These are phyloP conservation scores for Stagonosporopsis tanaceti DNA, from an alignment of 2,329 filamentous ascomycete species.

Conservation along the genomic window DNA sequence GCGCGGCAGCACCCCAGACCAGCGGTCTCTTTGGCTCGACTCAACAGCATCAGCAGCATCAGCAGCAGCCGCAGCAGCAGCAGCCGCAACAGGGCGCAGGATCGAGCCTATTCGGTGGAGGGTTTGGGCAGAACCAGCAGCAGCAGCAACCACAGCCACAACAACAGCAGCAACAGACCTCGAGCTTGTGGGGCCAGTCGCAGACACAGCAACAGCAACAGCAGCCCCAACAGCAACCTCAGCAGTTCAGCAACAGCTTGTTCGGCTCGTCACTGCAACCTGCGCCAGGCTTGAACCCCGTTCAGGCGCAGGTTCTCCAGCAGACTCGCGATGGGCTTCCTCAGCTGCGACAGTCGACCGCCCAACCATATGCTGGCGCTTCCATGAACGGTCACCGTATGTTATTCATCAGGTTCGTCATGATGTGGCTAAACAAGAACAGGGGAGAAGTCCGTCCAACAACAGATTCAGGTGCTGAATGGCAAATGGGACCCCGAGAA, in stretches of 20 bases:
- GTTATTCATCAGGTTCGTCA: constrained; percentile 6
- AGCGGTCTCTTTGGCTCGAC: constrained; percentile 35
- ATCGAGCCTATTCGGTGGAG: constrained; percentile 33
- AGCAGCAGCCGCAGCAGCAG: no score
- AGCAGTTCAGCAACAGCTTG: constrained; percentile 51
- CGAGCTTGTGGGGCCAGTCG: constrained; percentile 50
- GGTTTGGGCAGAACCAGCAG: constrained; percentile 20
- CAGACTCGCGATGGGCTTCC: constrained; percentile 48
- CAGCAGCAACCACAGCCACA: constrained; percentile 29
- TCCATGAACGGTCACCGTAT: constrained; percentile 42
- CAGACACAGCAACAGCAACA: constrained; percentile 53
- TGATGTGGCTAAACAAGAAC: background rate
- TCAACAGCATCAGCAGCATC: constrained; percentile 23
- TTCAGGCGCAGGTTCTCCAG: constrained; percentile 46
- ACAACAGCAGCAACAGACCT: constrained; percentile 54
- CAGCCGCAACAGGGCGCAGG: constrained; percentile 23
- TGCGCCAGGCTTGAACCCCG: constrained; percentile 38
- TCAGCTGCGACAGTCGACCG: constrained; percentile 43
- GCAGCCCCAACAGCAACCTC: constrained; percentile 50
- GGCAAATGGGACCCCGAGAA: constrained; percentile 77
- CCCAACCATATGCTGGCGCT: constrained; percentile 36
- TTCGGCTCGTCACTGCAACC: constrained; percentile 47
- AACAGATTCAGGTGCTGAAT: constrained; percentile 75
- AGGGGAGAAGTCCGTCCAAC: constrained; percentile 76
- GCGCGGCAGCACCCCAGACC: constrained; percentile 23